Evolutionary conservation across 2,329 filamentous ascomycete genomes (phyloP), one percentile per base, ranked within the genome.

Genomic region (Fusarium neocosmosporiellum): DNA sequence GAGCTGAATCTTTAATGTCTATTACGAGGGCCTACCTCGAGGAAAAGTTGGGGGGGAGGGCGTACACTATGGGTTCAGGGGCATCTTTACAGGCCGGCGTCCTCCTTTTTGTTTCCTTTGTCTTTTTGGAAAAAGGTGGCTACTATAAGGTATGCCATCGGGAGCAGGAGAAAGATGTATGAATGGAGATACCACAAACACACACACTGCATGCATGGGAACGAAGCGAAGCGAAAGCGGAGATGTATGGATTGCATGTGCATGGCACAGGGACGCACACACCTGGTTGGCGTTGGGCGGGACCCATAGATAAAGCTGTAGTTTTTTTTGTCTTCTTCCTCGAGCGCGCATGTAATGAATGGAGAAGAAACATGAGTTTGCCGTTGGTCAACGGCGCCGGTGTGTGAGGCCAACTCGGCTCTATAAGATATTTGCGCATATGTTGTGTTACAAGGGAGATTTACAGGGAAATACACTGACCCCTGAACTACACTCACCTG

Each of bases 1-100:
- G 66, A 59, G 59, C 46, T 46, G 65, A 43, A 55, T 66, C 53
- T 72, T 46, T 77, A 76, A 77, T 77, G 70, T 76, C 64, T 73
- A 74, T 74, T 66, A 66, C 29, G 60, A 68, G 71, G 67, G 60
- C 54, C 65, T 73, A 58, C 39, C 67, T 69, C 53, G 60, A 63
- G 50, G 53, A 73, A 62, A 66, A 55, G 67, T 71, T 66, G 41
- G 48, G 67, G 48, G 61, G 48, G 53, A 24, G 54, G 33, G 54
- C 54, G 34, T 39, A 57, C 22, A 18, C 34, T 34, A 37, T 37
- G 54, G 54, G 20, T 37, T 37, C 46, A 65, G 71, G 71, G 61
- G 67, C 55, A 72, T 63, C 59, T 57, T 62, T 57, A 61, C 60
- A 58, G 58, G 59, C 41, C 36, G 66, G 65, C 65, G 64, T 69